Conservation (phyloP, 768 basidiomycete species). For the Strobilomyces echinocephalus region DNA sequence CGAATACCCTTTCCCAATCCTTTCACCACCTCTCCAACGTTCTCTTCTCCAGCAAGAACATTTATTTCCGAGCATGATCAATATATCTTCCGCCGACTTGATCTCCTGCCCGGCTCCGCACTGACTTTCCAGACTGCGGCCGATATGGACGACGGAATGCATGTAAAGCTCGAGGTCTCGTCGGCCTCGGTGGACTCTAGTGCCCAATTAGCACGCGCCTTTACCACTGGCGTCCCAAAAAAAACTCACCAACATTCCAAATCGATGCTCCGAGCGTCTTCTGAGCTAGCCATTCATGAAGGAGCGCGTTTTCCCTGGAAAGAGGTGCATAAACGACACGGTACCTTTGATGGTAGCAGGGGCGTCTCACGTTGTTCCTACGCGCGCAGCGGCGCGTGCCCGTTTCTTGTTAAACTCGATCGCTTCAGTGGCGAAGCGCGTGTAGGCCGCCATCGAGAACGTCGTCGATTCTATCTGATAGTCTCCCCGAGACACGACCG, state of each 20-base stretch:
- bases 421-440: conserved; percentile 40
- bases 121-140: conserved; percentile 50
- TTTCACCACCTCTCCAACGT: conserved; percentile 34
- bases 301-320: neutral
- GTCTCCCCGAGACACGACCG: conserved; percentile 56
- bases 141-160: conserved; percentile 39
- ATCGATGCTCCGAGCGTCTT: neutral
- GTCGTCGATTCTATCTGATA: conserved; percentile 46
- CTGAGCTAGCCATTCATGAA: neutral
- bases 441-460: conserved; percentile 53
- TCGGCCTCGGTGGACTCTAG: conserved; percentile 1
- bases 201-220: neutral
- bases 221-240: neutral
- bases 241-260: neutral
- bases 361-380: conserved; percentile 40
- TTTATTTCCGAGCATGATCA: conserved; percentile 54
- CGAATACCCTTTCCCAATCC: conserved; percentile 40
- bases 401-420: conserved; percentile 39
- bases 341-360: no score
- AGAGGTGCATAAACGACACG: neutral
- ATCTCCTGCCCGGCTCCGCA: conserved; percentile 41
- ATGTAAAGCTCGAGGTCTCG: conserved; percentile 3
- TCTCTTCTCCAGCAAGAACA: conserved; percentile 40
- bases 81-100: conserved; percentile 36
- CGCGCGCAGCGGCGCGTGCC: conserved; percentile 29